Evolutionary conservation across 352 stramenopile species (phyloP), one percentile per base, ranked within the genome.

Genomic region (Phytopythium oedochilum): DNA sequence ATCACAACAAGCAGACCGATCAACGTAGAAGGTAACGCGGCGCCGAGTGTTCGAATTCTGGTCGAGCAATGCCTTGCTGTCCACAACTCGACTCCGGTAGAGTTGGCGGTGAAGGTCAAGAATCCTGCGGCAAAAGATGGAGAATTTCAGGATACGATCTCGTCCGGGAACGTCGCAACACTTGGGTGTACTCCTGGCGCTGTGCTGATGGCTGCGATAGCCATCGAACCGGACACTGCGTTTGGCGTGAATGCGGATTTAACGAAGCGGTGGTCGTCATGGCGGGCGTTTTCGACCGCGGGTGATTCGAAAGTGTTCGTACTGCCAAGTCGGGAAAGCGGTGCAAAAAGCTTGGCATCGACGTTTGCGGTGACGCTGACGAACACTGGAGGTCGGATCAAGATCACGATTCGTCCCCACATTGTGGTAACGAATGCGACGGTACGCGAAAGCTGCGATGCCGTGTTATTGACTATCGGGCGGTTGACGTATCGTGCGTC

Each of bases 391-490:
- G 70, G 65, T 4, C 66, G 52, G 17, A 28, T 82, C 9, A 69
- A 64, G 26, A 40, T 86, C 12, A 43, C 55, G 14, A 81, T 88
- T 40, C 66, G 67, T 22, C 75, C 78, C 17, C 61, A 72, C 59
- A 56, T 86, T 15, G 66, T 88, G 28, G 59, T 88, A 28, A 66
- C 84, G 45, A 87, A 88, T 53, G 63, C 75, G 25, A 83, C 73
- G 69, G 78, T 88, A 71, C 59, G 55, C 7, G 23, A 43, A 15
- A 15, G 15, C 39, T 3, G 11, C n/a, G 18, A 38, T 5, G 14
- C 10, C 10, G 14, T 35, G 31, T 8, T 43, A 31, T 52, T 12
- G 35, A n/a, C 54, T 35, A 18, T 0, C 20, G 5, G 25, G 12
- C 23, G 2, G 31, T 22, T 29, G 9, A 46, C 22, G 22, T 14